Base-by-base conservation (phyloP, 2,329 filamentous ascomycete genomes). In the Fonsecaea pedrosoi region DNA sequence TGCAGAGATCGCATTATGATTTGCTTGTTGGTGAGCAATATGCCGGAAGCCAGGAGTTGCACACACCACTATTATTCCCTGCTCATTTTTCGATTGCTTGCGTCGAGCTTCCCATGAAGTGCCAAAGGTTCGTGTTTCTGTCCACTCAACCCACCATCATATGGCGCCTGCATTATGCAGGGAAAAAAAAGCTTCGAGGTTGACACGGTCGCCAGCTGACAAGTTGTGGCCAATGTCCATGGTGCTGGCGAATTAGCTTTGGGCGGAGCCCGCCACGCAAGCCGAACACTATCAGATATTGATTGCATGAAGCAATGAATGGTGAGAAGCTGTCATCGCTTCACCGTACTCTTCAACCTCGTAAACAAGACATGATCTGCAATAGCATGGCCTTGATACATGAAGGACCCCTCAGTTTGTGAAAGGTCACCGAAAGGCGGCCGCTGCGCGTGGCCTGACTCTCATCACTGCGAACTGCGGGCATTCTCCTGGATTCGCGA, bases 131-230 rank as follows among this genome's bases (percentile, higher is more conserved):
- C 18, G 32, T 42, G 13, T 40, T 40, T 34, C 37, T 48, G 34
- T 21, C 35, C 13, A 37, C 54, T 53, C 21, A 7, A 37, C 54
- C 60, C 21, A 7, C 48, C 60, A 62, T 56, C 60, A 55, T 62
- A 53, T 62, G 60, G 60, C 60, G 60, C 53, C 38, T 62, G 60
- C 60, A 56, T 56, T 25, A 62, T 62, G 60, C 60, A 56, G 5
- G 60, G 30, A 4, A 32, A 32, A 32, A 62, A 53, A 48, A 48
- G 30, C 59, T 61, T 50, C 18, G 8, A 38, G 30, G 45, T 40
- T 32, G 58, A 54, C 35, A 54, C 58, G n/a, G 32, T 18, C 15
- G 30, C 40, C 57, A 21, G 30, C 57, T 10, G 25, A 60, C 45
- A 50, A 25, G 57, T 30, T 50, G 45, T 50, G 40, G 8, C 34